Evolutionary conservation across 441 rosid species (phyloP), one percentile per base, ranked within the genome.

Genomic region (Populus hybrid): DNA sequence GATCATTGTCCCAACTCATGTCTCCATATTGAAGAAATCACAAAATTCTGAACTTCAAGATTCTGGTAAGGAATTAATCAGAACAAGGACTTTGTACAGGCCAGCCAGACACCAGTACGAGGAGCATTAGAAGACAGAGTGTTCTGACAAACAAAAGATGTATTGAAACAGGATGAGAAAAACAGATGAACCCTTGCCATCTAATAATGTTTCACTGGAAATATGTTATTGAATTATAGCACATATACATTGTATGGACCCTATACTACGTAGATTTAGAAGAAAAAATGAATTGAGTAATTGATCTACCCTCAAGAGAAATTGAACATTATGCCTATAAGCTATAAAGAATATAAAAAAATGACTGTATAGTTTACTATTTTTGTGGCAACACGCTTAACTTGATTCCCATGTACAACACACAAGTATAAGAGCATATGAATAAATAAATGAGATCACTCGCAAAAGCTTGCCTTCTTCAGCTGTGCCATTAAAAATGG

Each of bases 271-370:
- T 71, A 46, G 18, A 8, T 40, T 69, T 74, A 66, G 63, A 73
- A 73, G 74, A 79, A 83, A 53, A 74, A 82, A 80, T 80, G 80
- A 70, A 63, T 42, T 36, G 30, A 32, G 61, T 69, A 28, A 26
- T 30, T 30, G 32, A 30, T 30, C 32, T 30, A 30, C 32, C 32
- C 32, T 30, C 32, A 30, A 30, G 32, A 30, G 32, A 30, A 30
- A 30, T 30, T 30, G 32, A 30, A 30, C 32, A 30, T 30, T 30
- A 30, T 30, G 32, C 46, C 79, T 81, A 34, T 59, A 30, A 74
- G n/a, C 71, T 71, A 36, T 73, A 81, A 84, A 86, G 82, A 82
- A 86, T 80, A 26, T 30, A 30, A 30, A 30, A 30, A 75, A 67
- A 79, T 75, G 83, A 77, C 67, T 16, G 46, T 74, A 77, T 80